phyloP scores from a whole-genome alignment of 306 rosid genomes.

The Amphicarpaea edgeworthii region DNA sequence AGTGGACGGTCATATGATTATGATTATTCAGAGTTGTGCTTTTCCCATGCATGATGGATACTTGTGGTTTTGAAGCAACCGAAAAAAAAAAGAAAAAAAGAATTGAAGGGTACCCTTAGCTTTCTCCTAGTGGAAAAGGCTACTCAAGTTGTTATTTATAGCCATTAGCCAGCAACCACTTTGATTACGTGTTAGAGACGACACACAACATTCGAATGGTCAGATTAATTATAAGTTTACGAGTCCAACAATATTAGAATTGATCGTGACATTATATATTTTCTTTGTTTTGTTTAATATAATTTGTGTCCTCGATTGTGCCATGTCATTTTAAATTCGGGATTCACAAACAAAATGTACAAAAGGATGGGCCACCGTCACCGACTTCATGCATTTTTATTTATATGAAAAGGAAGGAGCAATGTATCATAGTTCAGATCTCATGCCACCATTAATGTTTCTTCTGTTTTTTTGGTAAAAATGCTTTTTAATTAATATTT shows the following conservation, averaged over 20 bases:
- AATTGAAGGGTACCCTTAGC: conserved; percentile 14
- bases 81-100: conserved; percentile 8
- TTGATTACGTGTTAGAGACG: conserved; percentile 46
- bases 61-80: conserved; percentile 40
- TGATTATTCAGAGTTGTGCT: not conserved
- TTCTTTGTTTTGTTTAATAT: not conserved
- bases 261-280: not conserved
- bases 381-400: not conserved
- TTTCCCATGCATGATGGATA: conserved; percentile 30
- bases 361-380: not conserved
- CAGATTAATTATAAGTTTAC: not conserved
- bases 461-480: not conserved
- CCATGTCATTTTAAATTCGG: not conserved
- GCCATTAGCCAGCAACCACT: conserved; percentile 32
- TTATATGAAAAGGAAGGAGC: not conserved
- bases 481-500: not conserved
- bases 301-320: conserved; percentile 4
- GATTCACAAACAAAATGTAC: not conserved
- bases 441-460: not conserved
- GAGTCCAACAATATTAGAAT: not conserved
- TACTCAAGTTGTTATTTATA: conserved; percentile 21
- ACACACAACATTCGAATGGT: conserved; percentile 35
- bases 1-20: not conserved
- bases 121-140: conserved; percentile 19
- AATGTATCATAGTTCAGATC: not conserved